Evolutionary conservation across 2,329 filamentous ascomycete genomes (phyloP), one percentile per base, ranked within the genome.

Genomic region (Hypoxylon sp.): DNA sequence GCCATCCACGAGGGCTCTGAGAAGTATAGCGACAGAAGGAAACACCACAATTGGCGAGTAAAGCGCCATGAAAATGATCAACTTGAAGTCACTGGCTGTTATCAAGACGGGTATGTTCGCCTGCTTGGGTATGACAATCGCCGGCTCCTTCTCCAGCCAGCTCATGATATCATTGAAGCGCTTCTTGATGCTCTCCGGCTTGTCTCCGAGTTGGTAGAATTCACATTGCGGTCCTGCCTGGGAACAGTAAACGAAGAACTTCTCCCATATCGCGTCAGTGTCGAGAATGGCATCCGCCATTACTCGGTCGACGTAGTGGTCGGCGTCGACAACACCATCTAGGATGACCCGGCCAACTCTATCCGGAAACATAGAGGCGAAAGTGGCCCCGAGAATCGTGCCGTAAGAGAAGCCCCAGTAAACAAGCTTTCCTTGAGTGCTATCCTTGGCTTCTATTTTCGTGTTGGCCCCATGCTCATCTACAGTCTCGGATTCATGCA

Each of bases 201-300:
- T 72, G 44, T 82, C 79, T 13, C 80, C 79, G 3, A 75, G 58
- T 7, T 79, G 79, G 56, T 78, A 81, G 54, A 86, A 73, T 3
- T 71, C 69, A 66, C 84, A 86, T 13, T 71, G 74, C 5, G 74
- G 55, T 1, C 81, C 80, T 10, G 82, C 84, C 19, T 80, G 78
- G 59, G 79, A 82, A 72, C 87, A 89, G 46, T 80, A 81, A 50
- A 78, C 73, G 67, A 83, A 86, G 72, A 88, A 86, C 39, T 72
- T 77, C 2, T 77, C 77, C 62, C 84, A 79, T 15, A 82, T 79
- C 54, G 82, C 76, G 61, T 88, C 85, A 35, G 82, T 79, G 65
- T 87, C 82, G 46, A 76, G 70, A 7, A 84, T 72, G 39, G 79
- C 80, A 11, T 79, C 79, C 4, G 71, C 76, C 80, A 79, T 83